These are phyloP conservation scores for Pythium aphanidermatum DNA, from an alignment of 352 stramenopile species.

Conservation along the genomic window DNA sequence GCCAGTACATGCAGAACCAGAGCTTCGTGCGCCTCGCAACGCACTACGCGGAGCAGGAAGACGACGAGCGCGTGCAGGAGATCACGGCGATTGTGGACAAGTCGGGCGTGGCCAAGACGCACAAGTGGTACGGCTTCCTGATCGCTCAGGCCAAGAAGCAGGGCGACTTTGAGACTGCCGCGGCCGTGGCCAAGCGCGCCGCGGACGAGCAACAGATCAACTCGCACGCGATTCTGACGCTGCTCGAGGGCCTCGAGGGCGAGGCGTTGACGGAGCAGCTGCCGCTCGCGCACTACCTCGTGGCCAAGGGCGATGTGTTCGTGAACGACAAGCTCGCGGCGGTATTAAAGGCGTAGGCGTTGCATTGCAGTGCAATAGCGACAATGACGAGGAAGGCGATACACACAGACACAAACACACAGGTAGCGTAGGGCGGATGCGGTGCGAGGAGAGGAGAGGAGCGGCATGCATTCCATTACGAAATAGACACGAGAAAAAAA, in stretches of 20 bases:
- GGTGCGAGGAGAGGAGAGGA: too few species aligned
- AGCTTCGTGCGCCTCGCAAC: slow-evolving; percentile 70
- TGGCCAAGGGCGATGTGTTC: slow-evolving; percentile 71
- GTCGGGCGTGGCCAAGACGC: slow-evolving; percentile 40
- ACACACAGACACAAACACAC: not conserved
- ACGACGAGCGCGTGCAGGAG: slow-evolving; percentile 57
- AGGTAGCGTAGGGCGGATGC: not conserved
- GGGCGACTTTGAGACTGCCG: slow-evolving; percentile 48
- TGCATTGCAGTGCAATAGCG: not conserved
- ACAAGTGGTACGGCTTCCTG: slow-evolving; percentile 75
- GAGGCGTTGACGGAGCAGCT: slow-evolving; percentile 51
- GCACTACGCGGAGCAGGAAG: slow-evolving; percentile 44
- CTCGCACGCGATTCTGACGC: slow-evolving; percentile 62
- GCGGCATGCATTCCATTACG: not conserved
- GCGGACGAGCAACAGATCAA: slow-evolving; percentile 68
- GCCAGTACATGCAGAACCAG: slow-evolving; percentile 74
- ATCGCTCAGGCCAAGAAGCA: slow-evolving; percentile 62
- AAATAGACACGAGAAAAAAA: not conserved
- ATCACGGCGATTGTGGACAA: slow-evolving; percentile 42
- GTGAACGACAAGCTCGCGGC: slow-evolving; percentile 24
- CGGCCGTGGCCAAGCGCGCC: slow-evolving; percentile 58
- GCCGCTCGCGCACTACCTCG: slow-evolving; percentile 69
- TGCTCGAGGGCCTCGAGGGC: slow-evolving; percentile 61
- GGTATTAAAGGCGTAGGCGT: slow-evolving; percentile 13
- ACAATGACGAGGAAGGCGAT: not conserved